Conservation (phyloP, 179 eudicot species). For the Spinacia oleracea region DNA sequence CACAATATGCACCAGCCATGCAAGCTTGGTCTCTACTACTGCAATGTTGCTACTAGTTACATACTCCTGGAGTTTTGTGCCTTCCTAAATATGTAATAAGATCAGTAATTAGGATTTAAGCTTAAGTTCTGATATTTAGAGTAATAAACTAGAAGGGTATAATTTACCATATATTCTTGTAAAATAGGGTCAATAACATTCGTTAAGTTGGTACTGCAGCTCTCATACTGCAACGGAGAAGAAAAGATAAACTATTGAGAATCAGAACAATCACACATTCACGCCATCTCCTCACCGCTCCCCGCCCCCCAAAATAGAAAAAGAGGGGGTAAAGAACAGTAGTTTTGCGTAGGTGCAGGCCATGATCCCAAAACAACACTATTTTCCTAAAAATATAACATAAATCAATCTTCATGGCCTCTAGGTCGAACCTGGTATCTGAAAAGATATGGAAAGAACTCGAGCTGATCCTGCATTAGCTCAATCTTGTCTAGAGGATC, state of each 20-base stretch:
- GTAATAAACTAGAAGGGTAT: slow-evolving; percentile 5
- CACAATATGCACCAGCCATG: slow-evolving; percentile 87
- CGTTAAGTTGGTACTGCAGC: slow-evolving; percentile 52
- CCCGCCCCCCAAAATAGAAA: not conserved
- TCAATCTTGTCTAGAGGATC: slow-evolving; percentile 54
- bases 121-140: not conserved
- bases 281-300: not conserved
- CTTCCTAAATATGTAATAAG: slow-evolving; percentile 44
- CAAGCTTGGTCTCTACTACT: slow-evolving; percentile 67
- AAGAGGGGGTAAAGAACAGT: not conserved
- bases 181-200: slow-evolving; percentile 62
- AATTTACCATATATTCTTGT: slow-evolving; percentile 59
- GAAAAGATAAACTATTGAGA: slow-evolving; percentile 9
- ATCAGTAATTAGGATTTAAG: not conserved
- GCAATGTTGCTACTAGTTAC: slow-evolving; percentile 46
- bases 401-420: not conserved
- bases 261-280: not conserved
- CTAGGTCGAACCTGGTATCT: slow-evolving; percentile 49
- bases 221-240: slow-evolving; percentile 54
- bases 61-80: slow-evolving; percentile 45
- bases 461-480: slow-evolving; percentile 58
- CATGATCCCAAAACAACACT: slow-evolving; percentile 6
- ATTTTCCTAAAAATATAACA: slow-evolving; percentile 1
- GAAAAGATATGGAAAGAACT: slow-evolving; percentile 48
- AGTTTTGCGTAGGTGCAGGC: not conserved